phyloP scores from a whole-genome alignment of 306 rosid species.

The Notholithocarpus densiflorus region DNA sequence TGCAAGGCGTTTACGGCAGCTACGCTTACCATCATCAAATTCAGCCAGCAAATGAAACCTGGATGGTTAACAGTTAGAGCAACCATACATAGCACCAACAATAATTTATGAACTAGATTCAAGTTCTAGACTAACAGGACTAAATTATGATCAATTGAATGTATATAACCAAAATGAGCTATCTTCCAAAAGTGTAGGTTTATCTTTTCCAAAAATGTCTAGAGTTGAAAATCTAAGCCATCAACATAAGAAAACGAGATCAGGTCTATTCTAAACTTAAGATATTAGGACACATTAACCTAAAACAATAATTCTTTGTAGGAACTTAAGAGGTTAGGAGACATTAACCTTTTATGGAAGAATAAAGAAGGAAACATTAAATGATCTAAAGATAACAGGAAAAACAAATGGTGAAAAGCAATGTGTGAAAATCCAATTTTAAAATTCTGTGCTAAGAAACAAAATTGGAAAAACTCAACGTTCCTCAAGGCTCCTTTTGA shows the following conservation, averaged over 20 bases:
- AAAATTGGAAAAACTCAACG: not conserved
- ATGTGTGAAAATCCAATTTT: not conserved
- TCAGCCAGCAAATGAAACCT: constrained; percentile 92
- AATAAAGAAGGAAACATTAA: not conserved
- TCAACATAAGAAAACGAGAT: not conserved
- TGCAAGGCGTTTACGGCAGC: constrained; percentile 92
- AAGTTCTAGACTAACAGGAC: not conserved
- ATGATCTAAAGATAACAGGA: not conserved
- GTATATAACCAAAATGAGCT: not conserved
- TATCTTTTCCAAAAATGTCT: constrained; percentile 3
- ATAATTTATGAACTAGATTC: not conserved
- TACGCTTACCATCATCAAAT: constrained; percentile 92
- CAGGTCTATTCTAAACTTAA: not conserved
- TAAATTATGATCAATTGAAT: not conserved
- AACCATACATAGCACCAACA: constrained; percentile 21
- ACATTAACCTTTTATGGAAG: constrained; percentile 15
- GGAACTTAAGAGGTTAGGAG: not conserved
- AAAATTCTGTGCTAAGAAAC: not conserved
- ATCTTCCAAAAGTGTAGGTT: not conserved
- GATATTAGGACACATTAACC: constrained; percentile 1
- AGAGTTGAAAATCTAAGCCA: not conserved
- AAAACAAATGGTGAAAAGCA: not conserved
- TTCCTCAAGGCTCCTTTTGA: not conserved
- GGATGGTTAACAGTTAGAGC: constrained; percentile 32
- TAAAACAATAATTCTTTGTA: constrained; percentile 3